Percentiles rank a stretch among this genome's conserved stretches.
These are phyloP conservation scores for Anisodus acutangulus DNA, from an alignment of 257 asterid species.

Conservation along the genomic window DNA sequence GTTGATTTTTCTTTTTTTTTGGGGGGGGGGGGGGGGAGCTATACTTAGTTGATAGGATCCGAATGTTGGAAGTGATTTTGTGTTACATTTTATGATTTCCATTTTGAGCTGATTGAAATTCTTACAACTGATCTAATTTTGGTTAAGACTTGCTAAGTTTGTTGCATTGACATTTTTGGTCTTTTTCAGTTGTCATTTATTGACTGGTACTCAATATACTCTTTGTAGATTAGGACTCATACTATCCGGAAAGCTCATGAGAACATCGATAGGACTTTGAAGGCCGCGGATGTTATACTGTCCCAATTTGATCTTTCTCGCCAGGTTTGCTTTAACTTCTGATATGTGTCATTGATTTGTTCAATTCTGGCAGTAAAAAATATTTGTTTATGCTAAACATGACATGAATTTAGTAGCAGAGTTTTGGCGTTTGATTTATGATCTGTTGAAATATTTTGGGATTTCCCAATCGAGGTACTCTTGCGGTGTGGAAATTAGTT, in stretches of 20 bases:
- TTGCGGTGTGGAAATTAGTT: not conserved
- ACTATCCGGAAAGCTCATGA: slow-evolving; percentile 95
- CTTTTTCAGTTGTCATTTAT: not conserved
- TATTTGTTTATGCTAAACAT: not conserved
- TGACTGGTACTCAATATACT: slow-evolving; percentile 25
- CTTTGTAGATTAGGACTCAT: slow-evolving; percentile 86
- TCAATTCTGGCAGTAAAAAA: not conserved
- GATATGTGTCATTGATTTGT: not conserved
- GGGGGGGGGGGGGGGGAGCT: not conserved
- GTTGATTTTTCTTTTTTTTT: too few species aligned
- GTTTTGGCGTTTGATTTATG: not conserved
- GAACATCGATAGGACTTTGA: slow-evolving; percentile 90
- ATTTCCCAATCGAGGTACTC: not conserved
- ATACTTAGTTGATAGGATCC: not conserved
- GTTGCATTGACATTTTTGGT: slow-evolving; percentile 17
- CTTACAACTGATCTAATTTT: not conserved
- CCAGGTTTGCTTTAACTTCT: slow-evolving; percentile 59
- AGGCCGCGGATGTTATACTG: slow-evolving; percentile 93
- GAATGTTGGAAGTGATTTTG: not conserved
- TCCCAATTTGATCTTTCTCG: slow-evolving; percentile 89
- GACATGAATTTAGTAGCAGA: not conserved
- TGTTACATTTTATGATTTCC: not conserved
- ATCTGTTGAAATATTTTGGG: not conserved
- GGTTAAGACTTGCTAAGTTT: not conserved
- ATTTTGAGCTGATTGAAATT: not conserved